Evolutionary conservation across 2,329 filamentous ascomycete species (phyloP), one percentile per base, ranked within the genome.

Genomic region (Penicillium rolfsii): DNA sequence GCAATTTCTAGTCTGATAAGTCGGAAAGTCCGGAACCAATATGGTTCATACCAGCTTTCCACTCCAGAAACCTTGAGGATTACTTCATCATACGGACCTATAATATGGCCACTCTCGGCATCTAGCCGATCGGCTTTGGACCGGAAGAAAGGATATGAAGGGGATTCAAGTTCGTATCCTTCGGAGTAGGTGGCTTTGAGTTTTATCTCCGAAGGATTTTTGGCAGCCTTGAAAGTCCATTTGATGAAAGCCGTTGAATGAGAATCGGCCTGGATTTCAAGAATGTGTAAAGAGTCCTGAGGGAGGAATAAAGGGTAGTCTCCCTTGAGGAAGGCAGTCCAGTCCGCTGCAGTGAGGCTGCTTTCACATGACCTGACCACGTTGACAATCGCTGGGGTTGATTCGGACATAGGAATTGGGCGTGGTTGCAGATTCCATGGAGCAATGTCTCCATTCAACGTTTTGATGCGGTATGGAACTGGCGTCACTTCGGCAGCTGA

Each of bases 21-120:
- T 1, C 76, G 73, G 33, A 79, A 79, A 0, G 77, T 79, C 12
- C 77, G 73, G 57, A 79, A 80, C 75, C 76, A 77, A 57, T 79
- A 79, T 1, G 77, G 77, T 49, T 78, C 75, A 50, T 78, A 78
- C 3, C 58, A 11, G 8, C 36, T 52, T 12, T 67, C 28, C 0
- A 19, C 28, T 2, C 52, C 58, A 0, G 63, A 49, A 1, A 76
- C 40, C n/a, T 74, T 64, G 7, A 79, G 53, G 0, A 54, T 63
- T 0, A 73, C 70, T 6, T 75, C 72, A 50, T 80, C 78, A 48
- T 69, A 74, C 0, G 77, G 77, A 0, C 78, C 78, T 7, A 80
- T 67, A 5, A 78, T 64, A 40, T 74, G 67, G 0, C 74, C 73
- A 16, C 65, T 63, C 2, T 43, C 53, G 2, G 72, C 65, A 60